phyloP scores from a whole-genome alignment of 2,329 filamentous ascomycete genomes.

The Zalaria sp. region DNA sequence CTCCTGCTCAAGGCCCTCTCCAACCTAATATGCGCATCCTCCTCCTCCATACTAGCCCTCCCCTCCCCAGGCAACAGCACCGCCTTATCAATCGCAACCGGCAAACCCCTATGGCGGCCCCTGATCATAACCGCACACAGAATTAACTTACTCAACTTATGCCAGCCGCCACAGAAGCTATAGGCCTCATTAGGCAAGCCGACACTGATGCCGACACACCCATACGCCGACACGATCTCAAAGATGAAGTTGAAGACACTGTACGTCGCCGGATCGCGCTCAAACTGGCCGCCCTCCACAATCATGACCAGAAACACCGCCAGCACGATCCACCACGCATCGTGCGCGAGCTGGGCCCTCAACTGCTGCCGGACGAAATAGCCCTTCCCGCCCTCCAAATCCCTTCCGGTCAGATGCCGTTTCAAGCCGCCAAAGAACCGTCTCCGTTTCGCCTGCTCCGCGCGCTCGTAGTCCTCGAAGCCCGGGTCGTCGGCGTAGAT shows the following conservation, averaged over 20 bases:
- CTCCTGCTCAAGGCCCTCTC: slow-evolving; percentile 4
- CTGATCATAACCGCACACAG: slow-evolving; percentile 42
- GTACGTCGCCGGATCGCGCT: slow-evolving; percentile 20
- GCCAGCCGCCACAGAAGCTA: slow-evolving; percentile 34
- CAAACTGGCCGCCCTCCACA: slow-evolving; percentile 24
- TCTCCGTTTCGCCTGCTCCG: neutral
- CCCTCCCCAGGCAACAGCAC: slow-evolving; percentile 23
- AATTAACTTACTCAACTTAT: slow-evolving; percentile 37
- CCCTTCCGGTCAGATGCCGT: neutral
- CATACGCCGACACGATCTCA: slow-evolving; percentile 27
- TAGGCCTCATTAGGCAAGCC: slow-evolving; percentile 31
- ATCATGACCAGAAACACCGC: slow-evolving; percentile 32
- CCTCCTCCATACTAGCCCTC: slow-evolving; percentile 19
- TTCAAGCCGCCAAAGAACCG: slow-evolving; percentile 1
- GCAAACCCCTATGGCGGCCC: slow-evolving; percentile 40
- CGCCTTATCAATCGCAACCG: slow-evolving; percentile 38
- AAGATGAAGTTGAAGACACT: slow-evolving; percentile 32
- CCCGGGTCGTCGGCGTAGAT: slow-evolving; percentile 32
- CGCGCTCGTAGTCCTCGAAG: neutral
- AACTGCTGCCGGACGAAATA: slow-evolving; percentile 29
- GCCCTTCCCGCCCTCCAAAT: slow-evolving; percentile 14
- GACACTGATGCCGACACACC: slow-evolving; percentile 29
- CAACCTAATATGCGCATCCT: slow-evolving; percentile 18
- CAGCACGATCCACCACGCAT: slow-evolving; percentile 30
- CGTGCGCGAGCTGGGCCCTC: slow-evolving; percentile 32